phyloP scores from a whole-genome alignment of 140 eudicot genomes.

The Oenanthe javanica region DNA sequence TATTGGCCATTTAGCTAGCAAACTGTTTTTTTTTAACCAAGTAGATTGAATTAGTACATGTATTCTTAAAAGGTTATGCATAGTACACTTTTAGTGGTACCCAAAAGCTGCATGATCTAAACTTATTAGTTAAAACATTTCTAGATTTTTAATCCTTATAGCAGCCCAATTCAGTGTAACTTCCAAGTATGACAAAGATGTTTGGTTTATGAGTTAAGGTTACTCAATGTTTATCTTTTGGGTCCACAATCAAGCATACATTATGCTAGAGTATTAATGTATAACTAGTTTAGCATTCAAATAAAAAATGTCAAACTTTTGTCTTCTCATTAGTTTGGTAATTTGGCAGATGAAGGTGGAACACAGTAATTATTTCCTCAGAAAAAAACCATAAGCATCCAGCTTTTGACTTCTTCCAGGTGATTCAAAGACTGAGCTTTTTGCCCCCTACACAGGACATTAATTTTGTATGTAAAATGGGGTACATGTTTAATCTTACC shows the following conservation, averaged over 20 bases:
- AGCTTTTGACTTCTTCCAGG: neutral
- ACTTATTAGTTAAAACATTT: slow-evolving; percentile 5
- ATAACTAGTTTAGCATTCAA: neutral
- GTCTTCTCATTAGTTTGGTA: neutral
- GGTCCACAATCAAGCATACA: neutral
- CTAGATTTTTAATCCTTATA: slow-evolving; percentile 8
- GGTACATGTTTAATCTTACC: too few species aligned
- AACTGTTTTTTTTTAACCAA: neutral
- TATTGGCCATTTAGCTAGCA: neutral
- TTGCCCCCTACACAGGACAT: neutral
- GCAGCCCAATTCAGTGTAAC: slow-evolving; percentile 15
- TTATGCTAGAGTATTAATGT: neutral
- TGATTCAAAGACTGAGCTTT: neutral
- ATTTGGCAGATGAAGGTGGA: neutral
- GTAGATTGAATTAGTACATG: neutral
- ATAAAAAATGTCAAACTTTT: neutral
- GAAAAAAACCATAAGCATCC: neutral
- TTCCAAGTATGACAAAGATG: slow-evolving; percentile 55
- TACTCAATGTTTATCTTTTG: slow-evolving; percentile 24
- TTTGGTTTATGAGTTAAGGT: slow-evolving; percentile 41
- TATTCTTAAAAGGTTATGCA: neutral
- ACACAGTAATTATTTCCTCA: neutral
- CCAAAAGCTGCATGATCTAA: slow-evolving; percentile 9
- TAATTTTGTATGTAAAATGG: neutral
- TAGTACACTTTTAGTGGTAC: neutral